These are phyloP conservation scores for Dittrichia graveolens DNA, from an alignment of 129 eudicot species.

Conservation along the genomic window DNA sequence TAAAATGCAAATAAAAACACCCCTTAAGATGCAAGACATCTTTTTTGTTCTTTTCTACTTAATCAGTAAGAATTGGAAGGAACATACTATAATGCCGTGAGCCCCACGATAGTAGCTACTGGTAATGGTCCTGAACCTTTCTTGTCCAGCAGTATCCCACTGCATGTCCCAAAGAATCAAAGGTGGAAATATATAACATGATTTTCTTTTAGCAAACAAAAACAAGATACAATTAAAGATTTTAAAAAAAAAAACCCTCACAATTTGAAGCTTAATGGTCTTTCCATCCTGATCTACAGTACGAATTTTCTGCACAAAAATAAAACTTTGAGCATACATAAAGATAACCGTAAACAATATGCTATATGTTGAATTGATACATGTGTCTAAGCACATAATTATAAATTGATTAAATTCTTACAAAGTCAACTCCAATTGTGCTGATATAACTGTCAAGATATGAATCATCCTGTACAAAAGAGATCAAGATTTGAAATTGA, in stretches of 20 bases:
- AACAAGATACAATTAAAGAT: background rate
- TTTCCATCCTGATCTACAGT: conserved; percentile 91
- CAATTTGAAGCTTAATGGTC: conserved; percentile 88
- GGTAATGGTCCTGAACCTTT: conserved; percentile 81
- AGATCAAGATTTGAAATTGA: background rate
- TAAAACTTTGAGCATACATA: background rate
- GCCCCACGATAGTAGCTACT: conserved; percentile 97
- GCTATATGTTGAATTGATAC: background rate
- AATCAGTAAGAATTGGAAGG: background rate
- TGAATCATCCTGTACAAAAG: conserved; percentile 64
- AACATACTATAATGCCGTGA: conserved; percentile 80
- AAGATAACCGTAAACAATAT: background rate
- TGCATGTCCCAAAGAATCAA: conserved; percentile 30
- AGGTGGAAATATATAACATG: background rate
- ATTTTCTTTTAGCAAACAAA: background rate
- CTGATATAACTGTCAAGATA: conserved; percentile 87
- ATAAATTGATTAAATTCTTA: conserved; percentile 31
- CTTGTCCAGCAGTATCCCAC: conserved; percentile 98
- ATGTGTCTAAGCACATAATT: background rate
- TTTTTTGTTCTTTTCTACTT: background rate
- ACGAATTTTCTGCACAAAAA: conserved; percentile 68
- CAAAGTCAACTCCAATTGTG: conserved; percentile 86
- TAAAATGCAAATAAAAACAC: too few relatives aligned
- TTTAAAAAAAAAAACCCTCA: conserved; percentile 30
- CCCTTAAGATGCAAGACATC: too few relatives aligned